phyloP scores from a whole-genome alignment of 495 filamentous ascomycete genomes.

The Penicillium ucsense region DNA sequence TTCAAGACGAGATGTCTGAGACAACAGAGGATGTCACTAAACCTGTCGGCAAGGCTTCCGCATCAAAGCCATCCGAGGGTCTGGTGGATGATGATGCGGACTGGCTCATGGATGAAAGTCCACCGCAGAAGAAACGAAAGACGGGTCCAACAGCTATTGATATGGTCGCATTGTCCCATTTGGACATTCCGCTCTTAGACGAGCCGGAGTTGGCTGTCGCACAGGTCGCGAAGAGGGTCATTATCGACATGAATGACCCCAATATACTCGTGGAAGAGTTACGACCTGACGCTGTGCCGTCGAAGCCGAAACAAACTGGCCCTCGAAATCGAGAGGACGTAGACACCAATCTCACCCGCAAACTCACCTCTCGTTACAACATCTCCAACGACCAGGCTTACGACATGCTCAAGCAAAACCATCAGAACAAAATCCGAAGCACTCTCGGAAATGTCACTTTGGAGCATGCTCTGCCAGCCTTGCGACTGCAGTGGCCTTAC shows the following conservation, averaged over 20 bases:
- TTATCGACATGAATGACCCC: slow-evolving; percentile 85
- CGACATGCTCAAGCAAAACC: slow-evolving; percentile 90
- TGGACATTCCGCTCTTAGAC: slow-evolving; percentile 45
- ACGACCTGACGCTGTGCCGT: slow-evolving; percentile 37
- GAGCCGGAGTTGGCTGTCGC: slow-evolving; percentile 54
- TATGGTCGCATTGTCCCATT: slow-evolving; percentile 34
- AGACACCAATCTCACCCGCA: slow-evolving; percentile 28
- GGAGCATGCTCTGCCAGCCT: slow-evolving; percentile 84
- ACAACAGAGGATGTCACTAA: slow-evolving; percentile 12
- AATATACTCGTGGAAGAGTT: slow-evolving; percentile 68
- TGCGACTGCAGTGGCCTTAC: slow-evolving; percentile 85
- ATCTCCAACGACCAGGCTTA: slow-evolving; percentile 95
- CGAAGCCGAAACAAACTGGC: slow-evolving; percentile 28
- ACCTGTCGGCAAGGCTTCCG: slow-evolving; percentile 10
- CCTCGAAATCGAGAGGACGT: slow-evolving; percentile 28
- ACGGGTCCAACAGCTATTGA: slow-evolving; percentile 30
- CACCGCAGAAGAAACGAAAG: slow-evolving; percentile 42
- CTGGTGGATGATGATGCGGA: slow-evolving; percentile 38
- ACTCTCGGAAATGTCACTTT: slow-evolving; percentile 76
- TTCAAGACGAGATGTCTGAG: slow-evolving; percentile 34
- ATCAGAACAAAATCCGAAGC: slow-evolving; percentile 87
- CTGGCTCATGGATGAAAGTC: slow-evolving; percentile 37
- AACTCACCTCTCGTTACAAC: slow-evolving; percentile 74
- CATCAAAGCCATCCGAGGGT: slow-evolving; percentile 6
- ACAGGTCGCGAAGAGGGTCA: slow-evolving; percentile 61